These are phyloP conservation scores for Fragaria nilgerrensis DNA, from an alignment of 306 rosid genomes.

Conservation along the genomic window DNA sequence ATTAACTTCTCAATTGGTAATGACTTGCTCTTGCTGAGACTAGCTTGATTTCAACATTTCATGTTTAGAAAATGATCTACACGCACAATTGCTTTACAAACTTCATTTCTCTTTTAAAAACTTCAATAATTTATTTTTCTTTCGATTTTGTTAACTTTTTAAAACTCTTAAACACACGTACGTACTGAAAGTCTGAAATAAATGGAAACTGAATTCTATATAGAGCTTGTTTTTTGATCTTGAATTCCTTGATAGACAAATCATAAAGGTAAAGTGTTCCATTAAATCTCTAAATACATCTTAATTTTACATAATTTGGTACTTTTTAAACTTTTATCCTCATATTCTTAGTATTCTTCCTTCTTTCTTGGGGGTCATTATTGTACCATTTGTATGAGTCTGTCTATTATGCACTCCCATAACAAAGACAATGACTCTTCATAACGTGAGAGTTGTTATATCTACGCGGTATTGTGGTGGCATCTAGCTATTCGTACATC, in stretches of 20 bases:
- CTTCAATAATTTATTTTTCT: not conserved
- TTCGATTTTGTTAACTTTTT: not conserved
- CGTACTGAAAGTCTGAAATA: no score
- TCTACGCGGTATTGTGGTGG: not conserved
- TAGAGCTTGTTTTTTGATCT: not conserved
- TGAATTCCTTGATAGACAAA: not conserved
- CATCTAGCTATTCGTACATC: not conserved
- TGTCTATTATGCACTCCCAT: not conserved
- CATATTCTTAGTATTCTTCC: no score
- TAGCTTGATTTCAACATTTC: no score
- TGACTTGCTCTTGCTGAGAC: not conserved
- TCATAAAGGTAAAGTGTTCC: not conserved
- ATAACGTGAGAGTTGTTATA: not conserved
- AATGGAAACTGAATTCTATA: not conserved
- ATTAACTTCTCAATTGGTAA: no score
- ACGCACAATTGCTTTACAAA: not conserved
- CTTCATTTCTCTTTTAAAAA: not conserved
- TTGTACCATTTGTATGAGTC: not conserved
- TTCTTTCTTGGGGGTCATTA: not conserved
- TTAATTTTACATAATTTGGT: not conserved
- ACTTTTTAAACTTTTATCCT: not conserved
- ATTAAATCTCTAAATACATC: no score
- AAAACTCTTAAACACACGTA: no score
- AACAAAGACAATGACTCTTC: not conserved
- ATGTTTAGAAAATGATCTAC: no score